Evolutionary conservation across 306 rosid species (phyloP), one percentile per base, ranked within the genome.

Genomic region (Cucumis hystrix): DNA sequence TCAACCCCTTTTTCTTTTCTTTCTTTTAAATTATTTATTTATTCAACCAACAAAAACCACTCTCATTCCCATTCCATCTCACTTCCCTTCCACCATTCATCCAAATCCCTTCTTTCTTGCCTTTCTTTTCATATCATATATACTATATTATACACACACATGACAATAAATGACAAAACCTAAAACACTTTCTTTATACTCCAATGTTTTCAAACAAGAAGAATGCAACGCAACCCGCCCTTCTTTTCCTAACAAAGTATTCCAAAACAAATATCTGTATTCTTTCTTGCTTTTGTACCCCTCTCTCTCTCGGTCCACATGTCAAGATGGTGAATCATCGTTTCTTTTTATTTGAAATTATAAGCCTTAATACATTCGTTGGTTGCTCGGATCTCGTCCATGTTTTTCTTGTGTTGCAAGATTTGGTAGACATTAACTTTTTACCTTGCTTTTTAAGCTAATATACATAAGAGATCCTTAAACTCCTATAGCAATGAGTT

Each of bases 21-120:
- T 10, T 49, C 0, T 49, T 11, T 49, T 49, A 4, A 3, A 8
- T 52, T 16, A 5, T 16, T 52, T 6, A 16, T 15, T 52, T 52
- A 6, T 49, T 25, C 12, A 69, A 43, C 58, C 37, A 20, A 68
- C 12, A 18, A 66, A 67, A 21, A n/a, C 57, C 20, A 5, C 49
- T 65, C 51, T 40, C 79, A 51, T 80, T 81, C 62, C 77, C 82
- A 54, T 78, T 76, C 76, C 30, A 28, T 28, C n/a, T 67, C 67
- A 61, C 67, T 28, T 28, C 6, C 10, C 63, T 61, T 61, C 67
- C 41, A 30, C 54, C n/a, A 40, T 69, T 20, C 15, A 65, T 65
- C 25, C 9, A 66, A 66, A 66, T 66, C 33, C 75, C 52, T 41
- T 21, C 20, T 69, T 69, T 23, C 11, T 69, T 23, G 58, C 39